Evolutionary conservation across 208 protist species (phyloP).

Genomic region (Trypanosoma caninum): DNA sequence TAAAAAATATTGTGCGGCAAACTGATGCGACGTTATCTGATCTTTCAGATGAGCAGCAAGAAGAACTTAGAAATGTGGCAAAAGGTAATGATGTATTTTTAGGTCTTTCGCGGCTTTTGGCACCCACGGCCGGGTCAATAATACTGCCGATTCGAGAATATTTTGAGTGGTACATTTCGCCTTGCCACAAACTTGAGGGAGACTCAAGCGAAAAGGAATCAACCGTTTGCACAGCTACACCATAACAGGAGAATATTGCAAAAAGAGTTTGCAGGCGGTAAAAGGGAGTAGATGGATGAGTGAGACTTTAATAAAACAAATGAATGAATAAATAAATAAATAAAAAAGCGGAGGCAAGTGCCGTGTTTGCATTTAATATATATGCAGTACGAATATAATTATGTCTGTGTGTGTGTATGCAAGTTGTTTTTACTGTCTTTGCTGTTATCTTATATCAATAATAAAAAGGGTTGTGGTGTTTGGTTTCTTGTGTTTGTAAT

Average conservation of each 20-base stretch:
- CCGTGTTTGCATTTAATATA: no score
- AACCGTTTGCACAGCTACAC: not conserved
- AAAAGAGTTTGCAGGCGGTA: not conserved
- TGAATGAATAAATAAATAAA: not conserved
- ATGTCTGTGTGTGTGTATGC: not conserved
- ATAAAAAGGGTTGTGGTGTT: no score
- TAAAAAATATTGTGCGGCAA: slow-evolving; percentile 38
- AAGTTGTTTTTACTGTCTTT: slow-evolving; percentile 9
- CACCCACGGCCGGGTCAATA: slow-evolving; percentile 46
- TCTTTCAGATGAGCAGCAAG: slow-evolving; percentile 14
- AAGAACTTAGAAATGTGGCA: slow-evolving; percentile 40
- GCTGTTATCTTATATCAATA: no score
- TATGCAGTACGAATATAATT: no score
- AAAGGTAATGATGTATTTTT: slow-evolving; percentile 51
- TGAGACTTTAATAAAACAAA: not conserved
- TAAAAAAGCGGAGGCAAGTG: not conserved
- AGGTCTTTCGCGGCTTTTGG: slow-evolving; percentile 65
- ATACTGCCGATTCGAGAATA: slow-evolving; percentile 73
- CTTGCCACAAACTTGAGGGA: slow-evolving; percentile 10
- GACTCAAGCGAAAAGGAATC: not conserved
- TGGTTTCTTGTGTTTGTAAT: no score
- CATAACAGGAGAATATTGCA: not conserved
- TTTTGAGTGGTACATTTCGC: slow-evolving; percentile 71
- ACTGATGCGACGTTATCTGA: slow-evolving; percentile 11
- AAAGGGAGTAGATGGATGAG: not conserved